Percentiles rank a stretch among this genome's conserved stretches.
phyloP scores from a whole-genome alignment of 2,329 filamentous ascomycete genomes.

The Aspergillus intermedius region DNA sequence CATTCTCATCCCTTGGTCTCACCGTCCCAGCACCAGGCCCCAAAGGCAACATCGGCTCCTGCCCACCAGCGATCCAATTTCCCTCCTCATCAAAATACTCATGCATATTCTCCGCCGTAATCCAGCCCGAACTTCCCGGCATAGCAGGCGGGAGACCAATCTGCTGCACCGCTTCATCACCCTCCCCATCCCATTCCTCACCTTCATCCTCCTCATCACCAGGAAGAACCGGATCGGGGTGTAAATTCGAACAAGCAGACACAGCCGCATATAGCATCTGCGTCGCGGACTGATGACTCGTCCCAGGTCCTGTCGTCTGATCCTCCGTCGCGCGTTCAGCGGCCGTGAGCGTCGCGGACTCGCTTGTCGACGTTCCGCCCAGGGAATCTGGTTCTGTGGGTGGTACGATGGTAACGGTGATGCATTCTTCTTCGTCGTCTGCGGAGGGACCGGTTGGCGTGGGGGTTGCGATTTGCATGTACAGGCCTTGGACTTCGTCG shows the following conservation, averaged over 20 bases:
- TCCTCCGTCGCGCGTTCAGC: slow-evolving; percentile 18
- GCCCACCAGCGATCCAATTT: slow-evolving; percentile 60
- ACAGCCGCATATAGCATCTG: slow-evolving; percentile 40
- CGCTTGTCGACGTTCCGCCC: not conserved
- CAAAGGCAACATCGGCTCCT: slow-evolving; percentile 32
- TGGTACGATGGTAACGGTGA: slow-evolving; percentile 40
- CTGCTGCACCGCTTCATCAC: slow-evolving; percentile 27
- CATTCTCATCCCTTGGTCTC: slow-evolving; percentile 51
- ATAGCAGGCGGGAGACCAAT: slow-evolving; percentile 41
- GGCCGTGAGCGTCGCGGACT: slow-evolving; percentile 1
- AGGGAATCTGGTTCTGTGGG: slow-evolving; percentile 13
- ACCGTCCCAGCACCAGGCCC: slow-evolving; percentile 60
- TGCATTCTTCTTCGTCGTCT: slow-evolving; percentile 36
- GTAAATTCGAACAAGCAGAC: slow-evolving; percentile 44
- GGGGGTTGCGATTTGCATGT: slow-evolving; percentile 41
- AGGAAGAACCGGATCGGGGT: slow-evolving; percentile 38
- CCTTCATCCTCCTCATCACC: slow-evolving; percentile 26
- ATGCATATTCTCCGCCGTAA: slow-evolving; percentile 85
- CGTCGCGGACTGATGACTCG: slow-evolving; percentile 27
- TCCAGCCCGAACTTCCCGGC: slow-evolving; percentile 46
- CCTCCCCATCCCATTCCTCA: slow-evolving; percentile 26
- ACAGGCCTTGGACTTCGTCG: slow-evolving; percentile 37
- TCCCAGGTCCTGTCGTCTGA: slow-evolving; percentile 11
- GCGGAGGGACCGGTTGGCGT: slow-evolving; percentile 24
- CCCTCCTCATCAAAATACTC: slow-evolving; percentile 77